A percentile compares a stretch with the other conserved stretches of the same genome.
phyloP scores from a whole-genome alignment of 1,284 basidiomycete genomes.

The Puccinia coronata region DNA sequence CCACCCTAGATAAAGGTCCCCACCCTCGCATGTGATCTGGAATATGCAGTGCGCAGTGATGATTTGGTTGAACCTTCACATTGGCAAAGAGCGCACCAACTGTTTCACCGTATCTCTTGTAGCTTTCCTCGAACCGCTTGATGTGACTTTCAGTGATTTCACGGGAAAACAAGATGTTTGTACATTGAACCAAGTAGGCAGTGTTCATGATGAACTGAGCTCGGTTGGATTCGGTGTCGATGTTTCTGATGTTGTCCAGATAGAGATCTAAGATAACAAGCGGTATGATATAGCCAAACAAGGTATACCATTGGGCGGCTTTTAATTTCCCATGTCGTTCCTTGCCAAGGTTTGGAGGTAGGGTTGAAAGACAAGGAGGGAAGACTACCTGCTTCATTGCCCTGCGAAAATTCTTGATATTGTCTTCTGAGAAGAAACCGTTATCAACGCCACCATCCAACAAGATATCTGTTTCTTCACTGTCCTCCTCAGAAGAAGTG shows the following conservation, averaged over 20 bases:
- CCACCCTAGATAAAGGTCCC: conserved; percentile 4
- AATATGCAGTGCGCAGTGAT: conserved; percentile 37
- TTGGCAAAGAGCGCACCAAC: background rate
- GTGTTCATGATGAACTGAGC: conserved; percentile 12
- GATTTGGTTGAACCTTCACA: conserved; percentile 32
- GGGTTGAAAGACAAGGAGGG: background rate
- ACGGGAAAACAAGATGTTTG: conserved; percentile 11
- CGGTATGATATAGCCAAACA: conserved; percentile 17
- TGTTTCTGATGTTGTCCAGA: background rate
- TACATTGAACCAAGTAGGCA: background rate
- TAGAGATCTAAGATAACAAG: conserved; percentile 12
- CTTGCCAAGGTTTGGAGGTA: conserved; percentile 29
- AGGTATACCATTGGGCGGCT: conserved; percentile 19
- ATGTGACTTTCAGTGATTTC: background rate
- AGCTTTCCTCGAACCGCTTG: background rate
- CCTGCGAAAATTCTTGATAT: background rate
- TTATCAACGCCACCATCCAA: conserved; percentile 1
- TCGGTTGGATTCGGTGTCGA: background rate
- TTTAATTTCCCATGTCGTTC: background rate
- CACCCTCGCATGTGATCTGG: conserved; percentile 28
- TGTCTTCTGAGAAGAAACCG: background rate
- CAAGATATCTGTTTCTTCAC: conserved; percentile 11
- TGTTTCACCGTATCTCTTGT: background rate
- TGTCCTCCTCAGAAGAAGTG: background rate
- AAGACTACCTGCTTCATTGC: conserved; percentile 15